Evolutionary conservation across 139 green algal species (phyloP).

Genomic region (Tetradesmus obliquus): DNA sequence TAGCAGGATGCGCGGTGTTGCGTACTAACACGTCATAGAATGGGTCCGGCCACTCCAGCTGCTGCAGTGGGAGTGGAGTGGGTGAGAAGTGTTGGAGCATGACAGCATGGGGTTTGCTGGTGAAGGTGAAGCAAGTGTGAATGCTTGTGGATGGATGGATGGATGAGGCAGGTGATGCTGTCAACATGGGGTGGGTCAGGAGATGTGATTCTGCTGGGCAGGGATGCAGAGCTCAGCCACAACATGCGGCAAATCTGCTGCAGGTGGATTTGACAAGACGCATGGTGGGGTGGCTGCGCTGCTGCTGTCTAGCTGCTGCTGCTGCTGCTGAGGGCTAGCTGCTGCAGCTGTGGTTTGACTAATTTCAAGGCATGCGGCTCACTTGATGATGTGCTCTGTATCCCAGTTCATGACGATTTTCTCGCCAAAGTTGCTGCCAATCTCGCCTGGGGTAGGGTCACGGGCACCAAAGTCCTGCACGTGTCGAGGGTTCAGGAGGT

Average conservation of each 20-base stretch:
- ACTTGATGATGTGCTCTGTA: slow-evolving; percentile 93
- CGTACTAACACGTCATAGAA: no score
- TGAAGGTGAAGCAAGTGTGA: no score
- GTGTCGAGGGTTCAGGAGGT: neutral
- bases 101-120: no score
- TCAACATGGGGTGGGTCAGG: no score
- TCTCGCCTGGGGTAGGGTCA: slow-evolving; percentile 85
- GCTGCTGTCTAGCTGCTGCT: neutral
- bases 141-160: no score
- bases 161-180: no score
- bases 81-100: no score
- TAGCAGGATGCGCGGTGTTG: neutral
- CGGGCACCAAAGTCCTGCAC: slow-evolving; percentile 87
- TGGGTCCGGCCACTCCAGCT: neutral
- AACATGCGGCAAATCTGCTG: neutral
- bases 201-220: no score
- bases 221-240: no score
- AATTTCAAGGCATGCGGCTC: neutral
- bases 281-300: neutral
- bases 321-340: neutral
- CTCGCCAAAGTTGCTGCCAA: slow-evolving; percentile 89
- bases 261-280: neutral
- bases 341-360: neutral
- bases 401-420: slow-evolving; percentile 89
- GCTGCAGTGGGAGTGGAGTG: neutral